Conservation (phyloP, 1,284 basidiomycete species). For the Apiotrichum gracile region DNA sequence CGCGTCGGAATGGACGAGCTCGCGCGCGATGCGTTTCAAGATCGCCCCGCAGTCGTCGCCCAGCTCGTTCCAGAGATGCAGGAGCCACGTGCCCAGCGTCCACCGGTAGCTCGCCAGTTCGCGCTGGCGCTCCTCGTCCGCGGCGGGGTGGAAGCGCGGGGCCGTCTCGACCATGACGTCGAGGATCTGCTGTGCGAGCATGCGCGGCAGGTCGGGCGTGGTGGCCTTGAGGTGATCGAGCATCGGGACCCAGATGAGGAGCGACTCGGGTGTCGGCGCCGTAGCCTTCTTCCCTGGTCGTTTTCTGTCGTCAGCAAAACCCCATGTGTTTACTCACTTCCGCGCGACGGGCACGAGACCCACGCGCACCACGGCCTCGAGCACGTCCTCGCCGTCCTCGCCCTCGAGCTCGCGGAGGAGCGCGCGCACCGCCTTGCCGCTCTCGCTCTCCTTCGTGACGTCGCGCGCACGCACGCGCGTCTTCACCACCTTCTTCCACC, state of each 20-base stretch:
- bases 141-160: constrained; percentile 1
- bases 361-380: constrained; percentile 60
- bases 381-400: constrained; percentile 58
- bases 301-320: constrained; percentile 16
- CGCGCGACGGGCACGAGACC: constrained; percentile 72
- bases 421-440: constrained; percentile 37
- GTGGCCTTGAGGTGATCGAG: constrained; percentile 1
- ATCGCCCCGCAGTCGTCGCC: constrained; percentile 2
- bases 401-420: constrained; percentile 39
- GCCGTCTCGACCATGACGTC: constrained; percentile 9
- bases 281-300: constrained; percentile 5
- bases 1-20: constrained; percentile 13
- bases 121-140: constrained; percentile 1
- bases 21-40: constrained; percentile 6
- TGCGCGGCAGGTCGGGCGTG: neutral
- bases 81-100: constrained; percentile 17
- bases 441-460: constrained; percentile 63
- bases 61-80: constrained; percentile 4
- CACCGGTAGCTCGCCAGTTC: constrained; percentile 16
- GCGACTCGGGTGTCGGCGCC: constrained; percentile 32
- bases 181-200: constrained; percentile 6
- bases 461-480: constrained; percentile 55
- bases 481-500: constrained; percentile 45
- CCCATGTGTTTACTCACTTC: too few relatives aligned
- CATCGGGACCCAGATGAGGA: constrained; percentile 29